Conservation (phyloP, 768 basidiomycete species). For the Cyclocybe cylindracea region DNA sequence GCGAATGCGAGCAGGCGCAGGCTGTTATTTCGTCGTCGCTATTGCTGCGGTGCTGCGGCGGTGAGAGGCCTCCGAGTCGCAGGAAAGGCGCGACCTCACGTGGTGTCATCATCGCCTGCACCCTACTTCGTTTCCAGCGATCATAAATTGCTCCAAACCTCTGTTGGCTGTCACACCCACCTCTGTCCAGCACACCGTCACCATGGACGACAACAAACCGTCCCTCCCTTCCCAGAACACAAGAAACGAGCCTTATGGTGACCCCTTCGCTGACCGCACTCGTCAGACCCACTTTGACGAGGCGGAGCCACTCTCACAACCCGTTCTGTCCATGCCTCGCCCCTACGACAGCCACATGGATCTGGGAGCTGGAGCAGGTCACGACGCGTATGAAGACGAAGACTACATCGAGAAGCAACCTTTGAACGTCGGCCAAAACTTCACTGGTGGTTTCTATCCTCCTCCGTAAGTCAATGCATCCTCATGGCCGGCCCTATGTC, state of each 20-base stretch:
- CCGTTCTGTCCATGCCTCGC: constrained; percentile 32
- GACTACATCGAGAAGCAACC: constrained; percentile 80
- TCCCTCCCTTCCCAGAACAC: constrained; percentile 36
- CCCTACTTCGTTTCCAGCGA: no score
- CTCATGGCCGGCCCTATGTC: constrained; percentile 2
- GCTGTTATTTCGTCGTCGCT: no score
- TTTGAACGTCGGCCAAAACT: constrained; percentile 58
- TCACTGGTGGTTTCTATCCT: constrained; percentile 71
- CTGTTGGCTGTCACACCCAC: constrained; percentile 8
- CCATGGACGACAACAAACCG: constrained; percentile 41
- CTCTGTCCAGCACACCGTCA: constrained; percentile 14
- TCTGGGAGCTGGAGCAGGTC: constrained; percentile 51
- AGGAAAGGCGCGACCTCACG: no score
- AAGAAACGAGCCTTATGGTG: constrained; percentile 41
- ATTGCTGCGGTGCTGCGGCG: no score
- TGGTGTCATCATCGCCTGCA: no score
- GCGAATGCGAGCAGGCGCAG: no score
- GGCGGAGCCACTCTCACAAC: constrained; percentile 44
- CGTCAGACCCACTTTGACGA: constrained; percentile 65
- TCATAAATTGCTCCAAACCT: constrained; percentile 2
- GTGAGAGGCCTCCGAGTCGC: no score
- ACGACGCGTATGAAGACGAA: constrained; percentile 57
- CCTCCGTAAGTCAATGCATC: constrained; percentile 53
- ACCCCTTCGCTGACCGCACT: constrained; percentile 76
- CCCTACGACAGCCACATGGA: constrained; percentile 62